Base-by-base conservation (phyloP, 257 asterid species). In the Misopates orontium region DNA sequence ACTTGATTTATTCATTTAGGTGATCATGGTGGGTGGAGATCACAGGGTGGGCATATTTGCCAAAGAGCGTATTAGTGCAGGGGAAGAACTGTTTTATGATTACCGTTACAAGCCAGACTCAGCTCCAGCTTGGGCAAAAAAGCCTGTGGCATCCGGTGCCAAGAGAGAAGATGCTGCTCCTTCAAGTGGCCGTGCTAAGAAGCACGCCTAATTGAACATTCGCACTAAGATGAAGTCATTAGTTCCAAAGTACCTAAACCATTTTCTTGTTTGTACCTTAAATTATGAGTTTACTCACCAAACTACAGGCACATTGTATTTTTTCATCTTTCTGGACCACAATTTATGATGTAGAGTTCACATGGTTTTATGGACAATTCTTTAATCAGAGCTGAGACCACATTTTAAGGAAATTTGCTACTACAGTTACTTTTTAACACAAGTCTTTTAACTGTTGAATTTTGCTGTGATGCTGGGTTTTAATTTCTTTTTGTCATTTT, bases 41-140 rank as follows among this genome's bases (percentile, higher is more conserved):
- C 96, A 86, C 78, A 76, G 95, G 75, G 96, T 94, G 13, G 97
- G 91, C n/a, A 94, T 94, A 76, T 94, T 83, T 77, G 91, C 97
- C 55, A 94, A 86, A 63, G 96, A 90, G 71, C 75, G 88, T 56
- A 88, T 94, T 41, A 28, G 55, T 31, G 88, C 93, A 15, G 97
- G 97, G 42, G 97, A 88, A 76, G 97, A 94, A 74, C 79, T 94
- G 60, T 88, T 94, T 53, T 90, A 90, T 47, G 99, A 88, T 68
- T 94, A 94, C 56, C 87, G 86, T 8, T 94, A 94, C 24, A 92
- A 82, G 67, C 61, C 93, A 0, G 96, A 88, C 55, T 78, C 86
- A 67, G 90, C 92, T 68, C 97, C 92, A 23, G 92, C 87, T 10
- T 94, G 99, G 99, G 96, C 96, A 8, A 87, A 72, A 58, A 90